These are phyloP conservation scores for Thuja plicata DNA, from an alignment of 83 land plant species.

Conservation along the genomic window DNA sequence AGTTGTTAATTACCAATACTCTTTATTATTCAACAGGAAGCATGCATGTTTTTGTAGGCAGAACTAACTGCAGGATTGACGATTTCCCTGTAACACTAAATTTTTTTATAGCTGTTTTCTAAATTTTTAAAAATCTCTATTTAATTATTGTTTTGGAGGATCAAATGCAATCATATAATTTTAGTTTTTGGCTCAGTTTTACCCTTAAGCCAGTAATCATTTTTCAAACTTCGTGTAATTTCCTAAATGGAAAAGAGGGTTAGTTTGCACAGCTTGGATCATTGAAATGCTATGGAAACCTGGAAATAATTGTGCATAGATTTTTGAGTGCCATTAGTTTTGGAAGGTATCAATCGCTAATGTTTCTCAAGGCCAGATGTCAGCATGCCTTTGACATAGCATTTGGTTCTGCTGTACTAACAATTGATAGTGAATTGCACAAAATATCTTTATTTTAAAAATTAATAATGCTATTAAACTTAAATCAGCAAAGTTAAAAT, in stretches of 20 bases:
- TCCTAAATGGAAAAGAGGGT: not conserved
- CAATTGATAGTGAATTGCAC: not conserved
- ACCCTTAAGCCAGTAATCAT: not conserved
- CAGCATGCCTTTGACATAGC: not conserved
- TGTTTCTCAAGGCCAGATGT: not conserved
- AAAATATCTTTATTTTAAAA: not conserved
- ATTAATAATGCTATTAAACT: not conserved
- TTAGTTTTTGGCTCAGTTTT: not conserved
- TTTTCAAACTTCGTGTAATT: not conserved
- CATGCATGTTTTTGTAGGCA: not conserved
- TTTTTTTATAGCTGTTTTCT: not conserved
- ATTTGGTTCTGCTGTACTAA: not conserved
- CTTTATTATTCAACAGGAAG: not conserved
- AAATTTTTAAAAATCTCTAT: not conserved
- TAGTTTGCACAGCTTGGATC: not conserved
- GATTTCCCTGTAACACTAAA: not conserved
- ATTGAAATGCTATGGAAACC: not conserved
- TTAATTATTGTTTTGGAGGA: not conserved
- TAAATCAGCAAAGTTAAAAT: not conserved
- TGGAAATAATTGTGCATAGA: not conserved
- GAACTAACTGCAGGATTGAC: not conserved
- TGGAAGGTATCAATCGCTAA: not conserved
- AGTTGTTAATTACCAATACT: constrained; percentile 8
- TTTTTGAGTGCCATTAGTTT: not conserved
- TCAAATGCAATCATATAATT: not conserved